phyloP scores from a whole-genome alignment of 1,284 basidiomycete genomes.

The Fistulinella cinereoalba region DNA sequence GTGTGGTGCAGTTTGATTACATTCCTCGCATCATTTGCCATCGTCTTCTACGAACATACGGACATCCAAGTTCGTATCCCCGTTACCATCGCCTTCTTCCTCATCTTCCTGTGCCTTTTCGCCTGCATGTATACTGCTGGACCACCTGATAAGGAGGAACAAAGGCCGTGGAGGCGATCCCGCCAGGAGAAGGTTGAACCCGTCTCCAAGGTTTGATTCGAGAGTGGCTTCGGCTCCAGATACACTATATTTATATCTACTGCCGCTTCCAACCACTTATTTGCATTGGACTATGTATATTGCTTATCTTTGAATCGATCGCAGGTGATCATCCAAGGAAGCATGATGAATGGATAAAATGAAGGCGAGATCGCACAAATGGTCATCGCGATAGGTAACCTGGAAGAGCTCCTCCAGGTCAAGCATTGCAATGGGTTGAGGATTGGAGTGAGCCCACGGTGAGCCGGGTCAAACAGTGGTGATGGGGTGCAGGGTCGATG shows the following conservation, averaged over 20 bases:
- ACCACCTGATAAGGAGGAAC: conserved; percentile 16
- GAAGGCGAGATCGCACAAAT: neutral
- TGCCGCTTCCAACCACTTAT: too few relatives aligned
- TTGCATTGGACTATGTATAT: too few relatives aligned
- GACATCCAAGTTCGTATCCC: conserved; percentile 26
- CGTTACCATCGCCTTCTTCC: conserved; percentile 16
- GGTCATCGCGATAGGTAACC: neutral
- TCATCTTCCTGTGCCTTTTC: conserved; percentile 21
- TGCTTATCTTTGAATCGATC: too few relatives aligned
- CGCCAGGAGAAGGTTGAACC: neutral
- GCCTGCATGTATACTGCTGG: conserved; percentile 23
- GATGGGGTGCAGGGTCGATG: too few relatives aligned
- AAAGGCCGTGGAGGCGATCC: neutral
- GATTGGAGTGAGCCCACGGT: too few relatives aligned
- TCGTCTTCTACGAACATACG: conserved; percentile 25
- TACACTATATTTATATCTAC: neutral
- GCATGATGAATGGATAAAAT: too few relatives aligned
- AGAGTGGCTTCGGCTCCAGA: too few relatives aligned
- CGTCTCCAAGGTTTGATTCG: conserved; percentile 3
- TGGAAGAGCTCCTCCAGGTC: too few relatives aligned
- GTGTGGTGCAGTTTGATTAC: conserved; percentile 19
- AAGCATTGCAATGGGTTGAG: too few relatives aligned
- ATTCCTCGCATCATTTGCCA: conserved; percentile 22
- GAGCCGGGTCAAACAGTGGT: too few relatives aligned
- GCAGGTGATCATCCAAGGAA: neutral